Evolutionary conservation across 257 asterid genomes (phyloP).

Genomic region (Scutellaria galericulata): DNA sequence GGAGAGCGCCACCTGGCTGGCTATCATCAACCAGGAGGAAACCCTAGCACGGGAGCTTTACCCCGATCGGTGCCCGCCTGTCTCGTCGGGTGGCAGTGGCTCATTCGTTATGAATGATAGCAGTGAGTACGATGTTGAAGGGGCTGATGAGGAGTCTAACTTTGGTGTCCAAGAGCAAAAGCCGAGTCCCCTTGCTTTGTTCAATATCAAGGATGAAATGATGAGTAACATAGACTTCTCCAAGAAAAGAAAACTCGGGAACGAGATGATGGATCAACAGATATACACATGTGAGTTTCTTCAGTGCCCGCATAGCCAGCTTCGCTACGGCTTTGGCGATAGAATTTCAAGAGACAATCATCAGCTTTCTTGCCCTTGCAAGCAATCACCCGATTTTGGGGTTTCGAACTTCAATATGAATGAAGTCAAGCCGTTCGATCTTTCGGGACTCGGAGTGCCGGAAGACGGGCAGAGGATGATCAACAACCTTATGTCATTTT

Average conservation of each 20-base stretch:
- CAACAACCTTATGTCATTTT: slow-evolving; percentile 67
- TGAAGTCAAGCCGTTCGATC: slow-evolving; percentile 59
- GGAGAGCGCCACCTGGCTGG: slow-evolving; percentile 91
- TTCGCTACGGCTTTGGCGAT: slow-evolving; percentile 65
- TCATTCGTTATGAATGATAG: slow-evolving; percentile 54
- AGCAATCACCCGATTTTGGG: slow-evolving; percentile 44
- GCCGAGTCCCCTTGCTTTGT: slow-evolving; percentile 53
- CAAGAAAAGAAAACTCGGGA: slow-evolving; percentile 62
- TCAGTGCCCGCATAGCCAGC: slow-evolving; percentile 70
- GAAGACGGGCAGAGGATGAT: slow-evolving; percentile 86
- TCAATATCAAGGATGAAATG: slow-evolving; percentile 56
- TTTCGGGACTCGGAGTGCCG: slow-evolving; percentile 68
- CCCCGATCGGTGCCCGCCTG: slow-evolving; percentile 66
- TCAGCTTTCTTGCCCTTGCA: slow-evolving; percentile 66
- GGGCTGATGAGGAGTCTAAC: slow-evolving; percentile 50
- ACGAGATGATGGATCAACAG: slow-evolving; percentile 62
- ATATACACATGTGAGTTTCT: slow-evolving; percentile 71
- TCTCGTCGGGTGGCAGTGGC: slow-evolving; percentile 58
- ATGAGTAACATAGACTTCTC: slow-evolving; percentile 57
- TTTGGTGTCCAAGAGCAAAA: slow-evolving; percentile 73
- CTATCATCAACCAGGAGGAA: slow-evolving; percentile 80
- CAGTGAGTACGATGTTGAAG: slow-evolving; percentile 85
- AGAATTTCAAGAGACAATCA: slow-evolving; percentile 68
- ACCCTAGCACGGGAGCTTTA: slow-evolving; percentile 72
- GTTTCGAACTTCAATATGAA: slow-evolving; percentile 47